Evolutionary conservation across 1,139 yeast species (phyloP).

Genomic region (Pichia sp.): DNA sequence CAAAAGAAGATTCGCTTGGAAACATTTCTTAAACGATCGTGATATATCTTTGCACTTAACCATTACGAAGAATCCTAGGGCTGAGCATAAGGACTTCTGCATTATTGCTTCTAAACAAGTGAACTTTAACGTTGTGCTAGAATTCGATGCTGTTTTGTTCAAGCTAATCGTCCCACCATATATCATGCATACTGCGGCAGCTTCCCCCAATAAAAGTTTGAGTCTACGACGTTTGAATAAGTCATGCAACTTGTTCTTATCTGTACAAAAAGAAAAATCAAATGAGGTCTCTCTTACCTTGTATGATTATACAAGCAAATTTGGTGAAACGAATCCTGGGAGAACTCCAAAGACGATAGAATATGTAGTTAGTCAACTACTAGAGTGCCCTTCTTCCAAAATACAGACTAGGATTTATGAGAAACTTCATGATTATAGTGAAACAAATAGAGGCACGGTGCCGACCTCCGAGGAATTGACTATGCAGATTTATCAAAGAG

Average conservation of each 20-base stretch:
- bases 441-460: no score
- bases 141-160: slow-evolving; percentile 38
- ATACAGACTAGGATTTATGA: no score
- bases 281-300: no score
- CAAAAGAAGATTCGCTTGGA: slow-evolving; percentile 55
- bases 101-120: slow-evolving; percentile 33
- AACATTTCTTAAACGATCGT: slow-evolving; percentile 47
- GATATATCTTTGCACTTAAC: slow-evolving; percentile 45
- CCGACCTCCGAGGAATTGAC: no score
- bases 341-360: no score
- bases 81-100: slow-evolving; percentile 13
- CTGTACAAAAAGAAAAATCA: no score
- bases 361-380: no score
- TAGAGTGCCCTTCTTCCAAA: no score
- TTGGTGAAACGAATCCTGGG: no score
- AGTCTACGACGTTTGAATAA: background rate
- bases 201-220: background rate
- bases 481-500: slow-evolving; percentile 3
- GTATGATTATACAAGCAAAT: no score
- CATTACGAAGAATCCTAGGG: slow-evolving; percentile 15
- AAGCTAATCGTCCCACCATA: slow-evolving; percentile 36
- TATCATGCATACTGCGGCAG: slow-evolving; percentile 21
- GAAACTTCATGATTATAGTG: no score
- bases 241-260: slow-evolving; percentile 2
- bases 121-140: slow-evolving; percentile 37